Percentiles rank a stretch among this genome's conserved stretches.
Evolutionary conservation across 1,284 basidiomycete species (phyloP).

Genomic region (Puccinia polysora): DNA sequence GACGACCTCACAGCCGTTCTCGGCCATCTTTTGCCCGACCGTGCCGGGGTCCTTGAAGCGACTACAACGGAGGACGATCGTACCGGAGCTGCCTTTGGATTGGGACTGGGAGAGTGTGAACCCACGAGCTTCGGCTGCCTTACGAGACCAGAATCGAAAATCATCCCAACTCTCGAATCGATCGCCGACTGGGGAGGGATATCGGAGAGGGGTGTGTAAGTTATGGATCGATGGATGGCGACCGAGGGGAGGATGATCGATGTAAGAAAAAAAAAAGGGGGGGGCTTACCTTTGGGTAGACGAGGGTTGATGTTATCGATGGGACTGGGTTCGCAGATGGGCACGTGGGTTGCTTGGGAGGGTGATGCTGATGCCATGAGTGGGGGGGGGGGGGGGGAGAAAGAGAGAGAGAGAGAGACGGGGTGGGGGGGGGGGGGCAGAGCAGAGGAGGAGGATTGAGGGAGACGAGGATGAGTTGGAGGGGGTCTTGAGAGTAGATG

Average conservation of each 20-base stretch:
- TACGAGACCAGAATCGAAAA: slow-evolving; percentile 18
- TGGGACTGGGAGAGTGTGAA: slow-evolving; percentile 25
- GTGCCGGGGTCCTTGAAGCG: slow-evolving; percentile 34
- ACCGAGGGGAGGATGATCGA: too few species aligned
- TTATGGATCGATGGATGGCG: background rate
- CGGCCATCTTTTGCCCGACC: slow-evolving; percentile 32
- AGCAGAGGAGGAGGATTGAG: too few species aligned
- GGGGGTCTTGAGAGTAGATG: too few species aligned
- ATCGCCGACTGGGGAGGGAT: slow-evolving; percentile 14
- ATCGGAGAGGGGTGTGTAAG: too few species aligned
- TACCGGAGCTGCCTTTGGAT: slow-evolving; percentile 30
- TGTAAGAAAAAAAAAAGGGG: too few species aligned
- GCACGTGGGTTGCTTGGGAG: background rate
- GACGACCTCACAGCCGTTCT: slow-evolving; percentile 28
- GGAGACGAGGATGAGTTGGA: too few species aligned
- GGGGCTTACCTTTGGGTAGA: background rate
- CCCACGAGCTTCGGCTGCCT: slow-evolving; percentile 23
- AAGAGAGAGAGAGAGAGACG: too few species aligned
- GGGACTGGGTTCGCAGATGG: slow-evolving; percentile 16
- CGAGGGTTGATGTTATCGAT: slow-evolving; percentile 9
- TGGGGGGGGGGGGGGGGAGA: too few species aligned
- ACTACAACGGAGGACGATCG: slow-evolving; percentile 30
- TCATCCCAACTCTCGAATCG: slow-evolving; percentile 28
- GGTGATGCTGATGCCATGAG: background rate
- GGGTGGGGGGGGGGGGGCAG: too few species aligned